Conservation (phyloP, 106 monocot species). For the Allium fistulosum region DNA sequence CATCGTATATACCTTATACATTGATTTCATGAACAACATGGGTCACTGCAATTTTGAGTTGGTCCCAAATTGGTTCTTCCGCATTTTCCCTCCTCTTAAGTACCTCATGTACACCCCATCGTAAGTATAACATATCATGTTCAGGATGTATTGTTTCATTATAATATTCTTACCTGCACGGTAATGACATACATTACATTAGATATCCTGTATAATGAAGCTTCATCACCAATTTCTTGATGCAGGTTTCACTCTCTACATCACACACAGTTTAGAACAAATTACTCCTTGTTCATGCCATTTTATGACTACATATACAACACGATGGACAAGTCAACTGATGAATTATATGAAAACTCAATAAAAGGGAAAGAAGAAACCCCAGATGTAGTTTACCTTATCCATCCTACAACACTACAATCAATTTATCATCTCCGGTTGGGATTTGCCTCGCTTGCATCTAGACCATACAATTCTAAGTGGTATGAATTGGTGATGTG, state of each 20-base stretch:
- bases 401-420: slow-evolving; percentile 49
- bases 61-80: slow-evolving; percentile 57
- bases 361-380: slow-evolving; percentile 36
- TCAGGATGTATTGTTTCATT: background rate
- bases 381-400: slow-evolving; percentile 58
- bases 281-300: slow-evolving; percentile 87
- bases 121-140: slow-evolving; percentile 34
- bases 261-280: slow-evolving; percentile 76
- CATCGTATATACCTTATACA: slow-evolving; percentile 24
- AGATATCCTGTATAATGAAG: background rate
- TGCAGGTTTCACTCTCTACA: slow-evolving; percentile 81
- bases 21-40: slow-evolving; percentile 86
- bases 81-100: slow-evolving; percentile 64
- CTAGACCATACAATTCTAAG: slow-evolving; percentile 39
- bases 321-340: slow-evolving; percentile 39
- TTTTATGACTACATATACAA: slow-evolving; percentile 73
- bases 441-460: slow-evolving; percentile 59
- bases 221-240: background rate
- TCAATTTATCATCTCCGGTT: slow-evolving; percentile 56
- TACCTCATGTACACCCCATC: slow-evolving; percentile 91
- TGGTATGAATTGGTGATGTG: slow-evolving; percentile 47
- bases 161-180: too few relatives aligned
- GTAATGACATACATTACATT: background rate
- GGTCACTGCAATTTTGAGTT: slow-evolving; percentile 86
- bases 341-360: slow-evolving; percentile 39